Evolutionary conservation across 1,139 yeast genomes (phyloP).

Genomic region (Kodamaea alishanica): DNA sequence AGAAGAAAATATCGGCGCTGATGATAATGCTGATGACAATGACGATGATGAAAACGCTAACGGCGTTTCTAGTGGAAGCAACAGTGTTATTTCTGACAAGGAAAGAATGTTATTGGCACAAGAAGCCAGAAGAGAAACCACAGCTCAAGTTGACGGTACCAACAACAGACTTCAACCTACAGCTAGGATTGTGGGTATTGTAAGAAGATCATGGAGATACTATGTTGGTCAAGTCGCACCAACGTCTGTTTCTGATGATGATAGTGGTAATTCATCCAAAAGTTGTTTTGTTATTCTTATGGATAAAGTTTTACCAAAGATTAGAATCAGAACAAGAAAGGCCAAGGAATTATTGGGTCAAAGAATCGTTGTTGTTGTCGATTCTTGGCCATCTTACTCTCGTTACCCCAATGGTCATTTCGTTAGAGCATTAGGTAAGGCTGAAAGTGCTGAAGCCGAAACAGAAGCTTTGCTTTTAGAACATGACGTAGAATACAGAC

Average conservation of each 20-base stretch:
- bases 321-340: slow-evolving; percentile 83
- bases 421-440: slow-evolving; percentile 81
- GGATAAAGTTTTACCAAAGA: slow-evolving; percentile 86
- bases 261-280: slow-evolving; percentile 58
- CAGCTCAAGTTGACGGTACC: slow-evolving; percentile 15
- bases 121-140: slow-evolving; percentile 65
- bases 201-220: slow-evolving; percentile 91
- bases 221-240: slow-evolving; percentile 94
- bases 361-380: slow-evolving; percentile 88
- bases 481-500: slow-evolving; percentile 95
- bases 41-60: slow-evolving; percentile 43
- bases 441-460: slow-evolving; percentile 92
- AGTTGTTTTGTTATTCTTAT: slow-evolving; percentile 81
- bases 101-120: slow-evolving; percentile 74
- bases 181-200: slow-evolving; percentile 83
- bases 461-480: slow-evolving; percentile 91
- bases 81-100: slow-evolving; percentile 57
- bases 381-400: slow-evolving; percentile 84
- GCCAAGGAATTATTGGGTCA: slow-evolving; percentile 79
- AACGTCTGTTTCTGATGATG: slow-evolving; percentile 60
- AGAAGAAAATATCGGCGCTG: slow-evolving; percentile 61
- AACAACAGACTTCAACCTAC: slow-evolving; percentile 71
- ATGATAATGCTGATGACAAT: slow-evolving; percentile 57
- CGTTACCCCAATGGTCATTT: slow-evolving; percentile 94
- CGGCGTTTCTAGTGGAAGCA: slow-evolving; percentile 26